A percentile compares a stretch with the other conserved stretches of the same genome.
Evolutionary conservation across 2,329 filamentous ascomycete genomes (phyloP).

Genomic region (Beauveria bassiana): DNA sequence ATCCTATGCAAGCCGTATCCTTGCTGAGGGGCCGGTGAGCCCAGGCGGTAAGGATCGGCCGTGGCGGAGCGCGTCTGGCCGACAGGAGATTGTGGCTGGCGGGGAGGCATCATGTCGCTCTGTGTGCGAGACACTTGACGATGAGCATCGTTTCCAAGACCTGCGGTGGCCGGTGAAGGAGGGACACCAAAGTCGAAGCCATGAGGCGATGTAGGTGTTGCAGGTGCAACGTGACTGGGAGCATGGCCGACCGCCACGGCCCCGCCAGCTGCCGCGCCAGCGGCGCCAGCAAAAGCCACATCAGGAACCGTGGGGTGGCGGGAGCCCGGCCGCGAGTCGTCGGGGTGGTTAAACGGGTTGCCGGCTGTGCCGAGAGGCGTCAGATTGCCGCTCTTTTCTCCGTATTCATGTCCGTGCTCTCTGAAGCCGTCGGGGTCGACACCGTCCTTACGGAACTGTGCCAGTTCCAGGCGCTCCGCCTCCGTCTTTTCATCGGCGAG

Average conservation of each 20-base stretch:
- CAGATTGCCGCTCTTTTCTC: neutral
- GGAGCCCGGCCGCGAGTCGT: constrained; percentile 6
- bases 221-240: neutral
- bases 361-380: constrained; percentile 5
- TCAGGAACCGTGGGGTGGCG: neutral
- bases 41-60: constrained; percentile 12
- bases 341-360: constrained; percentile 6
- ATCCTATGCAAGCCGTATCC: constrained; percentile 11
- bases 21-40: constrained; percentile 13
- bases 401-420: constrained; percentile 19
- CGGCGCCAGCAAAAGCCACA: neutral
- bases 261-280: neutral
- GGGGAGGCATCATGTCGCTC: constrained; percentile 1
- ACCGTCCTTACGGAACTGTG: constrained; percentile 39
- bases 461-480: constrained; percentile 43
- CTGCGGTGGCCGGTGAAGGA: neutral
- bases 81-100: neutral
- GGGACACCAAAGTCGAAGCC: constrained; percentile 11
- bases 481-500: constrained; percentile 35
- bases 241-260: constrained; percentile 1
- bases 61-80: constrained; percentile 4
- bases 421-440: constrained; percentile 40
- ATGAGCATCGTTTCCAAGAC: neutral
- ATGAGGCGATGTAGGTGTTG: constrained; percentile 5
- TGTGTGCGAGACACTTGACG: constrained; percentile 11